phyloP scores from a whole-genome alignment of 495 filamentous ascomycete species.

The Rostrohypoxylon terebratum region DNA sequence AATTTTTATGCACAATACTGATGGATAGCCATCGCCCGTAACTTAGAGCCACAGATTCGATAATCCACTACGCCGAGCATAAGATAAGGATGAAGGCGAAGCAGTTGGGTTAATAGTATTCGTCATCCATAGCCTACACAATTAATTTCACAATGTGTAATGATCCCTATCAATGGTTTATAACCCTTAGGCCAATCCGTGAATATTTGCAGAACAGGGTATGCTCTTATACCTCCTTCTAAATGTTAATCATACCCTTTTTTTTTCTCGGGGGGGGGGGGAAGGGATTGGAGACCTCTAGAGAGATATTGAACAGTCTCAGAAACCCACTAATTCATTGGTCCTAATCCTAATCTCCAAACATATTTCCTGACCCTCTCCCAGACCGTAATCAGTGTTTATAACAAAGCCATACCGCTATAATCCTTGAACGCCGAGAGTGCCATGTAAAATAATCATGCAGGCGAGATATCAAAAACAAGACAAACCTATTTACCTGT shows the following conservation, averaged over 20 bases:
- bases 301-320: constrained; percentile 19
- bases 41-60: background rate
- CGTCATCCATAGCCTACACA: constrained; percentile 6
- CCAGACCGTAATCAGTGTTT: constrained; percentile 39
- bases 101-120: constrained; percentile 18
- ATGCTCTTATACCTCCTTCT: constrained; percentile 17
- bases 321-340: constrained; percentile 9
- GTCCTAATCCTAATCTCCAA: constrained; percentile 15
- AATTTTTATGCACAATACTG: no score
- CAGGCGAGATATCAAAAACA: background rate
- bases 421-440: constrained; percentile 38
- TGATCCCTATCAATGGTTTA: constrained; percentile 30
- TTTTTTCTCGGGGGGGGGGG: background rate
- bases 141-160: constrained; percentile 26
- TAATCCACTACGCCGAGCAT: background rate
- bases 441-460: constrained; percentile 29
- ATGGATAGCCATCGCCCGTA: no score
- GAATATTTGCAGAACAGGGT: constrained; percentile 22
- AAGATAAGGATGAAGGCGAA: background rate
- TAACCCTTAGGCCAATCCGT: constrained; percentile 9
- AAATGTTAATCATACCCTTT: constrained; percentile 4
- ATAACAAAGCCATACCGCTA: constrained; percentile 38
- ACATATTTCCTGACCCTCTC: constrained; percentile 31
- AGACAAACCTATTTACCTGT: constrained; percentile 25
- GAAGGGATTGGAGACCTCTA: background rate